phyloP scores from a whole-genome alignment of 306 rosid genomes.

The Mucuna pruriens region DNA sequence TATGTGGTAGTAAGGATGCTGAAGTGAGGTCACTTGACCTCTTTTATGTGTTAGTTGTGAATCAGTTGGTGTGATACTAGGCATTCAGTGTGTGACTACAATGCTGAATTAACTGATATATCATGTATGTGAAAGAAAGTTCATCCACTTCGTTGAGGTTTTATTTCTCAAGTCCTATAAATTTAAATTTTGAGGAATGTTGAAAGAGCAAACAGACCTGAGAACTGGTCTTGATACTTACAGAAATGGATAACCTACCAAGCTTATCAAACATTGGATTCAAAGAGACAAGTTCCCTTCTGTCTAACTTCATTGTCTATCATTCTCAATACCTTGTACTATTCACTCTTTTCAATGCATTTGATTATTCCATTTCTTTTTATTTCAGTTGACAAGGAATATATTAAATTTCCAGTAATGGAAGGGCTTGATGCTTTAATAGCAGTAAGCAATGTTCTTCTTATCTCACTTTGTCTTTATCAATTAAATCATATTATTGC shows the following conservation, averaged over 20 bases:
- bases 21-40: conserved; percentile 27
- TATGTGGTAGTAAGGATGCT: neutral
- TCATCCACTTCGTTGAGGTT: neutral
- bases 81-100: neutral
- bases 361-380: conserved; percentile 33
- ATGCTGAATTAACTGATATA: neutral
- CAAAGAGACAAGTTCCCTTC: neutral
- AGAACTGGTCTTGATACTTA: neutral
- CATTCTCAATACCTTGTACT: neutral
- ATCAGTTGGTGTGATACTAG: neutral
- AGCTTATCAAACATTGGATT: conserved; percentile 15
- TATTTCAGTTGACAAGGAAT: conserved; percentile 64
- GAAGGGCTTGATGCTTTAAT: conserved; percentile 74
- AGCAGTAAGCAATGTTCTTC: conserved; percentile 56
- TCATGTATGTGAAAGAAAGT: neutral
- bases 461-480: conserved; percentile 17
- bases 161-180: neutral
- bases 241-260: conserved; percentile 12
- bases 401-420: conserved; percentile 64
- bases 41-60: neutral
- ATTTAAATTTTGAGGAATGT: neutral
- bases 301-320: neutral
- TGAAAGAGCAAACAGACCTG: neutral
- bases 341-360: conserved; percentile 2
- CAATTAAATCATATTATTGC: neutral